Evolutionary conservation across 345 rosid species (phyloP).

Genomic region (Turritis glabra): DNA sequence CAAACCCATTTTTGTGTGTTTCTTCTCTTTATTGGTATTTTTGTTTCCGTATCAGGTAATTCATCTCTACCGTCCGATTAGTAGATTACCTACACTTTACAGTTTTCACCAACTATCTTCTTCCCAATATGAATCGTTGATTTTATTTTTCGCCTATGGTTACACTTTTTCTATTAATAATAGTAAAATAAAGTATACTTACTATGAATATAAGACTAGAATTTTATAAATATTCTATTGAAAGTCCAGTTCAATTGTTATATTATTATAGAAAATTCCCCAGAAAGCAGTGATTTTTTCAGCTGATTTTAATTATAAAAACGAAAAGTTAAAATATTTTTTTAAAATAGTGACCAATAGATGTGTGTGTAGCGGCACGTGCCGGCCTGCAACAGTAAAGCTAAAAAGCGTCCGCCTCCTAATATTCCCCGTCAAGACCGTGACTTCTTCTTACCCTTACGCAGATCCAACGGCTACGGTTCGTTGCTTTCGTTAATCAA

Average conservation of each 20-base stretch:
- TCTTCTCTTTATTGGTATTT: not conserved
- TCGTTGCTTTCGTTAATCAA: not conserved
- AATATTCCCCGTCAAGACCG: constrained; percentile 53
- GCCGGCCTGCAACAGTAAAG: constrained; percentile 59
- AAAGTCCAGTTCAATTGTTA: constrained; percentile 20
- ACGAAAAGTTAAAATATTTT: not conserved
- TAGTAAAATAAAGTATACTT: constrained; percentile 7
- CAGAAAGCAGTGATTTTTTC: constrained; percentile 16
- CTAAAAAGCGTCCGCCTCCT: constrained; percentile 42
- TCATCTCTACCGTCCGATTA: constrained; percentile 27
- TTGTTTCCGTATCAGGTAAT: constrained; percentile 22
- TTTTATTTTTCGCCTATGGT: constrained; percentile 4
- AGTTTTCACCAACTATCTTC: constrained; percentile 32
- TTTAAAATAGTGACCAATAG: not conserved
- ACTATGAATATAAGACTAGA: not conserved
- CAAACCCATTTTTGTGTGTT: constrained; percentile 15
- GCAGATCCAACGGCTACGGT: constrained; percentile 50
- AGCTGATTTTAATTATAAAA: not conserved
- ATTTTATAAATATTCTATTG: not conserved
- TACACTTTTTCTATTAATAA: constrained; percentile 6
- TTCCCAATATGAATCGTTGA: constrained; percentile 28
- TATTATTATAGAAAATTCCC: constrained; percentile 17
- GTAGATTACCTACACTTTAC: constrained; percentile 33
- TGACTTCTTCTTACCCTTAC: constrained; percentile 28
- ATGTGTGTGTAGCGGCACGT: constrained; percentile 50